Evolutionary conservation across 73 alveolate species (phyloP).

Genomic region (Paramecium sexaurelia): DNA sequence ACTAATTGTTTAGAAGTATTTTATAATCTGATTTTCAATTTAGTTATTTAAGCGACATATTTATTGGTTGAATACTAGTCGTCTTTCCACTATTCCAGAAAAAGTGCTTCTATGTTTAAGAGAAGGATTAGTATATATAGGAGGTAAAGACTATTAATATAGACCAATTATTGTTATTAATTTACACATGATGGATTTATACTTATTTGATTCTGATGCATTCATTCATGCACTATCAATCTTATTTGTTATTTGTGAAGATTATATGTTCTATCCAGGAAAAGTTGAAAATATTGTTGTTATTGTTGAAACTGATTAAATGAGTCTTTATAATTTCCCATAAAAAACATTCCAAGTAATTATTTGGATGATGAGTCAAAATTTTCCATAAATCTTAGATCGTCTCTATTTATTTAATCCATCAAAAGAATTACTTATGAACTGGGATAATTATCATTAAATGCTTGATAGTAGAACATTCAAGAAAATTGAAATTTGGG

Average conservation of each 20-base stretch:
- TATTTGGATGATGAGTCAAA: constrained; percentile 40
- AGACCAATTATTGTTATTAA: constrained; percentile 24
- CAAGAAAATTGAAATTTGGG: constrained; percentile 45
- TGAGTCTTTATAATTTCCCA: constrained; percentile 2
- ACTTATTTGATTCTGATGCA: constrained; percentile 20
- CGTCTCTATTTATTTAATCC: constrained; percentile 34
- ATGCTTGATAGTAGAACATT: constrained; percentile 3
- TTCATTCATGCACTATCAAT: neutral
- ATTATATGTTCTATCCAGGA: constrained; percentile 32
- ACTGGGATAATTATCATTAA: neutral
- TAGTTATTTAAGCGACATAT: constrained; percentile 24
- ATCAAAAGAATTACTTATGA: neutral
- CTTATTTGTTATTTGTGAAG: constrained; percentile 23
- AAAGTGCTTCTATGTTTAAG: neutral
- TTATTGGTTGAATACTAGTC: constrained; percentile 25
- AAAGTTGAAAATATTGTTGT: constrained; percentile 43
- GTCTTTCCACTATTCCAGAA: neutral
- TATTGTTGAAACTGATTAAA: constrained; percentile 4
- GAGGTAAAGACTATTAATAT: constrained; percentile 48
- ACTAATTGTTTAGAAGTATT: constrained; percentile 33
- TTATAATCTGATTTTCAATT: neutral
- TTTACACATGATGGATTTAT: neutral
- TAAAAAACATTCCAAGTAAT: constrained; percentile 24
- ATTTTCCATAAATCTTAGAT: constrained; percentile 22
- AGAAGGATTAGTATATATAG: constrained; percentile 30